These are phyloP conservation scores for Moniliella sp. DNA, from an alignment of 1,284 basidiomycete species.

Conservation along the genomic window DNA sequence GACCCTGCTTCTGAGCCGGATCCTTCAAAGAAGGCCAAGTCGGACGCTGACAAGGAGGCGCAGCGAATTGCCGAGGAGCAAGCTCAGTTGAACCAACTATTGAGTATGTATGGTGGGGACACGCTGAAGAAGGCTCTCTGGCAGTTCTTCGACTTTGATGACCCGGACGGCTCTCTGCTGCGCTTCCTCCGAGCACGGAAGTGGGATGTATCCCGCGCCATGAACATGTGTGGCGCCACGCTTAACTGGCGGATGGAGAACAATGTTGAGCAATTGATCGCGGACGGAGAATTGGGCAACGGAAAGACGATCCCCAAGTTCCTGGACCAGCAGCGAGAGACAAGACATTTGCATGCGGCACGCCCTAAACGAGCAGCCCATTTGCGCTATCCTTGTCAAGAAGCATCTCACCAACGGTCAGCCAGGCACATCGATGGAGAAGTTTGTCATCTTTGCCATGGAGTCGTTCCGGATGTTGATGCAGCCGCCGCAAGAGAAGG, in stretches of 20 bases:
- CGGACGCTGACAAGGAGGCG: slow-evolving; percentile 28
- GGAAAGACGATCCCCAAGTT: slow-evolving; percentile 30
- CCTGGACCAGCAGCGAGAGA: slow-evolving; percentile 30
- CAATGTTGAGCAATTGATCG: slow-evolving; percentile 23
- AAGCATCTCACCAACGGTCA: too few species aligned
- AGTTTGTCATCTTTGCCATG: too few species aligned
- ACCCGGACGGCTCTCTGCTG: slow-evolving; percentile 27
- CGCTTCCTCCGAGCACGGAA: slow-evolving; percentile 34
- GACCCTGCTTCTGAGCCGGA: slow-evolving; percentile 1
- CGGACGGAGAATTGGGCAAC: slow-evolving; percentile 30
- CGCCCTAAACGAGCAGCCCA: slow-evolving; percentile 19
- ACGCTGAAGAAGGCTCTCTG: slow-evolving; percentile 19
- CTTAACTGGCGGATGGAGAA: slow-evolving; percentile 34
- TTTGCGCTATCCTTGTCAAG: too few species aligned
- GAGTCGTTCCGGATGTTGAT: too few species aligned
- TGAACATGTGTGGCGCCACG: slow-evolving; percentile 29
- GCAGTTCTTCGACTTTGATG: slow-evolving; percentile 21
- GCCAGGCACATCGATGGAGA: too few species aligned
- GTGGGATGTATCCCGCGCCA: slow-evolving; percentile 31
- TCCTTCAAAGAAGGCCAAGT: slow-evolving; percentile 20
- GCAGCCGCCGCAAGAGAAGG: too few species aligned
- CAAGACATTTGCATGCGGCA: slow-evolving; percentile 33
- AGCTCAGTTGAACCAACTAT: slow-evolving; percentile 20
- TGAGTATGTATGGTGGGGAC: slow-evolving; percentile 28
- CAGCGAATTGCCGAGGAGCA: slow-evolving; percentile 20